phyloP scores from a whole-genome alignment of 257 asterid genomes.

The Cordia subcordata region DNA sequence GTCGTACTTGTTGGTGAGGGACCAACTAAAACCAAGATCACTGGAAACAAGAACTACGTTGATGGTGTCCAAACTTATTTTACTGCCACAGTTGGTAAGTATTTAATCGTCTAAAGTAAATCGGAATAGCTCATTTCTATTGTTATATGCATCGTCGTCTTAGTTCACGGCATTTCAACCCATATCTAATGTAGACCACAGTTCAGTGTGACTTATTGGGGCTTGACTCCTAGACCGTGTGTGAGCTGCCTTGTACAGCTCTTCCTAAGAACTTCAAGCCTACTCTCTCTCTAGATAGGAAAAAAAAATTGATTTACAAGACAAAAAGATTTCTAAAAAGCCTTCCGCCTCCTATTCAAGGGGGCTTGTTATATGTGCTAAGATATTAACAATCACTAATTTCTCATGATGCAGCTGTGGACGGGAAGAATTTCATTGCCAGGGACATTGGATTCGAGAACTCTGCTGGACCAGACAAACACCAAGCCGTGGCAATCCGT shows the following conservation, averaged over 20 bases:
- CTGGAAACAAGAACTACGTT: no score
- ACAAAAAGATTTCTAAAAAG: no score
- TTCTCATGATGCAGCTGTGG: conserved; percentile 16
- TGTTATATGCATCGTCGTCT: background rate
- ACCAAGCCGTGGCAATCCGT: conserved; percentile 66
- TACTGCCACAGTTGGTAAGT: conserved; percentile 41
- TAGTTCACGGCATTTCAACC: no score
- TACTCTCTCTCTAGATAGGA: no score
- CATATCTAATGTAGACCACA: no score
- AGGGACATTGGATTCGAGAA: conserved; percentile 55
- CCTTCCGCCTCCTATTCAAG: background rate
- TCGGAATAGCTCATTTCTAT: background rate
- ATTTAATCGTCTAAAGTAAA: no score
- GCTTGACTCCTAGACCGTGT: no score
- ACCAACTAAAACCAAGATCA: conserved; percentile 15
- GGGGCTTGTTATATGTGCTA: background rate
- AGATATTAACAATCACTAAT: no score
- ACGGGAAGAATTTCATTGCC: conserved; percentile 34
- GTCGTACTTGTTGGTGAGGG: conserved; percentile 60
- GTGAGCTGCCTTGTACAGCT: no score
- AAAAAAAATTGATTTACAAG: no score
- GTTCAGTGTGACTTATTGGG: no score
- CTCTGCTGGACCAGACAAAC: conserved; percentile 46
- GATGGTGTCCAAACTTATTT: conserved; percentile 19
- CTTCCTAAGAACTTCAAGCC: no score